phyloP scores from a whole-genome alignment of 2,329 filamentous ascomycete species.

The Berkeleyomyces rouxiae region DNA sequence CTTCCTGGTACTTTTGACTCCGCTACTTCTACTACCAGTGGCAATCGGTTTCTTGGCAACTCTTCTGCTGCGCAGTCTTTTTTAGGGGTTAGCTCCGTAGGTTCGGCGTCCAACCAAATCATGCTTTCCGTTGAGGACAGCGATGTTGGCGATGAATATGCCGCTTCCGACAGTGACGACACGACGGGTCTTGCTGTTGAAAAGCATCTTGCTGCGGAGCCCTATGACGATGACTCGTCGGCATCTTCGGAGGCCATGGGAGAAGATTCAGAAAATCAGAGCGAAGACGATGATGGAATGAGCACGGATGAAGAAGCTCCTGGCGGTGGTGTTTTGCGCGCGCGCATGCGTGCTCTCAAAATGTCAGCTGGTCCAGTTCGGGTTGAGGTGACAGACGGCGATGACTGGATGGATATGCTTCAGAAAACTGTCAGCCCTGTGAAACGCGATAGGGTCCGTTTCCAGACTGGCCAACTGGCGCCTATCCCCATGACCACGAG shows the following conservation, averaged over 20 bases:
- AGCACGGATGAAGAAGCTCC: conserved; percentile 20
- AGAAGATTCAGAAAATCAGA: background rate
- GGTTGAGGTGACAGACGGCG: conserved; percentile 48
- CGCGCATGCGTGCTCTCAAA: conserved; percentile 46
- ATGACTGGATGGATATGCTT: conserved; percentile 87
- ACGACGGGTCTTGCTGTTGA: conserved; percentile 64
- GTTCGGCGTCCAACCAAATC: conserved; percentile 49
- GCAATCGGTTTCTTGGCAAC: conserved; percentile 23
- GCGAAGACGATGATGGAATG: conserved; percentile 14
- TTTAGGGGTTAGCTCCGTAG: conserved; percentile 84
- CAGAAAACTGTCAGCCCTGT: conserved; percentile 86
- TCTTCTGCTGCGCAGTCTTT: conserved; percentile 47
- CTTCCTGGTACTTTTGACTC: conserved; percentile 68
- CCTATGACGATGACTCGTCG: conserved; percentile 21
- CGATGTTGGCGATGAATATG: conserved; percentile 56
- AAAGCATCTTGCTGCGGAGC: conserved; percentile 64
- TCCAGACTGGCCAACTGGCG: conserved; percentile 34
- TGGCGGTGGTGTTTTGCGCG: conserved; percentile 45
- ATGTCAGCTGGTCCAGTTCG: conserved; percentile 40
- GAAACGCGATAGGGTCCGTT: conserved; percentile 72
- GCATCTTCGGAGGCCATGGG: conserved; percentile 8
- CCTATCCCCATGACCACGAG: conserved; percentile 18
- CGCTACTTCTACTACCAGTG: conserved; percentile 37
- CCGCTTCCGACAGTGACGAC: conserved; percentile 51
- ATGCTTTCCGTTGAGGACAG: conserved; percentile 47